A percentile compares a stretch with the other conserved stretches of the same genome.
Evolutionary conservation across 495 filamentous ascomycete genomes (phyloP).

Genomic region (Neurospora intermedia): DNA sequence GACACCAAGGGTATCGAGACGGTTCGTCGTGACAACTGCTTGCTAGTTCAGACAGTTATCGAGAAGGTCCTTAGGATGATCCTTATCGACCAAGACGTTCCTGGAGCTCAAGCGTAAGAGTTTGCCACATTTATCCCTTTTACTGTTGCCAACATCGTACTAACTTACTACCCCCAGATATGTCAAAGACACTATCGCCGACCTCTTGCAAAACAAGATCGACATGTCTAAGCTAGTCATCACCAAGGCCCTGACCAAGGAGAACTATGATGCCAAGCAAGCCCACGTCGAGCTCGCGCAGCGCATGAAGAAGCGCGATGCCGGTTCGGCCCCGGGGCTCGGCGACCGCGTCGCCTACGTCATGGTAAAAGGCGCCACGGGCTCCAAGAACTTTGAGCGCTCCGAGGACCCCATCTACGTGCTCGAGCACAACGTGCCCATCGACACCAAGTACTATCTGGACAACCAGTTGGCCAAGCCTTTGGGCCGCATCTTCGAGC

Average conservation of each 20-base stretch:
- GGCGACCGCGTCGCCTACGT: slow-evolving; percentile 98
- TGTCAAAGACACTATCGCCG: slow-evolving; percentile 91
- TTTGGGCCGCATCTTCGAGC: slow-evolving; percentile 90
- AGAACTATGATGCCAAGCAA: slow-evolving; percentile 73
- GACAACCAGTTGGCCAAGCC: slow-evolving; percentile 97
- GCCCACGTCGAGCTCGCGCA: slow-evolving; percentile 90
- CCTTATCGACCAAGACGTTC: slow-evolving; percentile 81
- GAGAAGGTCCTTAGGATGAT: slow-evolving; percentile 94
- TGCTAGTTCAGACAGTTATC: slow-evolving; percentile 91
- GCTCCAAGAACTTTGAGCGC: slow-evolving; percentile 86
- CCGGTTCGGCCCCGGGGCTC: slow-evolving; percentile 85
- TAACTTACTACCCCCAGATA: slow-evolving; percentile 46
- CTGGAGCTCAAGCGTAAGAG: slow-evolving; percentile 84
- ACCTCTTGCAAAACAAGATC: slow-evolving; percentile 92
- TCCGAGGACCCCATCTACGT: slow-evolving; percentile 96
- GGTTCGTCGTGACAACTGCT: slow-evolving; percentile 90
- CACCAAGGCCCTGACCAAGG: slow-evolving; percentile 89
- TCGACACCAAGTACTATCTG: slow-evolving; percentile 98
- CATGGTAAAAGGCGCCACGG: slow-evolving; percentile 83
- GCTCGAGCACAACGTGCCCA: slow-evolving; percentile 92
- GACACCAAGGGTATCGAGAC: slow-evolving; percentile 99
- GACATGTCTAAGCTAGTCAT: slow-evolving; percentile 99
- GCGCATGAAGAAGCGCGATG: slow-evolving; percentile 92
- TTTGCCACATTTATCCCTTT: not conserved
- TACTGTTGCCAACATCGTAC: slow-evolving; percentile 1